A percentile compares a stretch with the other conserved stretches of the same genome.
These are phyloP conservation scores for Rhizophagus sp. DNA, from an alignment of 192 early-diverging fungal species.

Conservation along the genomic window DNA sequence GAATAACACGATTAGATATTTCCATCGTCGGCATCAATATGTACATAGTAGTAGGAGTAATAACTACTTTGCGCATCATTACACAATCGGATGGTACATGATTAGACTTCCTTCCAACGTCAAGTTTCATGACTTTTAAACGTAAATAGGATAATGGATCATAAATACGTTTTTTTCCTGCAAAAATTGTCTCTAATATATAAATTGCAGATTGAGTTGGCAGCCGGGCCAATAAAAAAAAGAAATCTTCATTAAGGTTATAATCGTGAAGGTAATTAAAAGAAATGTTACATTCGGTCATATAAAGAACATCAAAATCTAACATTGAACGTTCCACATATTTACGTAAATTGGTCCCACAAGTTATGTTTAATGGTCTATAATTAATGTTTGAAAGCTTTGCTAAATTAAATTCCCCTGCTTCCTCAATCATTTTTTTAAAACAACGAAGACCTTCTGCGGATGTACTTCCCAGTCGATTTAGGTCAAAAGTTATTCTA, in stretches of 20 bases:
- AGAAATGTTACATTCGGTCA: constrained; percentile 46
- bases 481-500: constrained; percentile 26
- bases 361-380: background rate
- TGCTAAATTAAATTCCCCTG: constrained; percentile 42
- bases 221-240: constrained; percentile 23
- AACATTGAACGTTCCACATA: constrained; percentile 27
- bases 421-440: constrained; percentile 21
- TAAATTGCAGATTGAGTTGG: constrained; percentile 34
- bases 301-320: constrained; percentile 47
- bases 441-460: background rate
- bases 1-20: constrained; percentile 72
- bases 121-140: constrained; percentile 27
- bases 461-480: background rate
- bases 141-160: constrained; percentile 37
- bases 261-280: constrained; percentile 44
- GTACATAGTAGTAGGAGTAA: constrained; percentile 70
- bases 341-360: background rate
- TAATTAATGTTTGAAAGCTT: background rate
- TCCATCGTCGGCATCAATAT: constrained; percentile 66
- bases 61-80: constrained; percentile 54
- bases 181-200: constrained; percentile 41
- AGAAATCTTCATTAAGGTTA: constrained; percentile 45
- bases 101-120: constrained; percentile 22
- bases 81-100: constrained; percentile 50
- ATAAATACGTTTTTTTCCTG: constrained; percentile 39